Evolutionary conservation across 1,284 basidiomycete genomes (phyloP), one percentile per base, ranked within the genome.

Genomic region (Exobasidium cylindrosporum): DNA sequence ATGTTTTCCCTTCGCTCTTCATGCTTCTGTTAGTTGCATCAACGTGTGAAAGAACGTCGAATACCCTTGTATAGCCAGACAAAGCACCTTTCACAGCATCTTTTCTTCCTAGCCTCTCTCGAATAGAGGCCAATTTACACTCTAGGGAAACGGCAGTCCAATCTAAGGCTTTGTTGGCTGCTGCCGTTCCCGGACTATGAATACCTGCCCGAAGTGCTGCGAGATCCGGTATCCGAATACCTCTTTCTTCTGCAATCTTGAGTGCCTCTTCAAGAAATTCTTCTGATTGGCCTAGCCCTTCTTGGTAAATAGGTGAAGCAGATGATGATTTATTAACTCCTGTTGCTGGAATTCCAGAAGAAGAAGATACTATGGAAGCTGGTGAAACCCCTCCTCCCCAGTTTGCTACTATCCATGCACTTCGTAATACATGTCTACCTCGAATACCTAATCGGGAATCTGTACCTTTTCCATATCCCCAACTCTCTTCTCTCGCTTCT

Each of bases 301-400:
- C 68, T 5, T 70, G 63, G 0, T 69, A 28, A 21, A 17, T 11
- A 14, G 53, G 13, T 3, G 53, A 26, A 35, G 40, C n/a, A 21
- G 53, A 55, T 17, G 31, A n/a, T 28, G n/a, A 23, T 14, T 21
- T n/a, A 14, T 23, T 55, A 4, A 14, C n/a, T 43, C 62, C 67
- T 2, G 60, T 59, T 4, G 60, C 62, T 24, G 61, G 63, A 5
- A 58, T 59, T 21, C 62, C 50, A 1, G 57, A 13, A 4, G 59
- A 62, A 21, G 67, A 64, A 54, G 77, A 68, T 17, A 77, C 55
- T 45, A 72, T 57, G 10, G 47, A 23, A 3, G 21, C 14, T 14
- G 77, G 77, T n/a, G 69, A 63, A 29, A 76, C 68, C 21, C 77
- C 77, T 2, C 69, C 68, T 23, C 77, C 77, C 74, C 73, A 77